phyloP scores from a whole-genome alignment of 2,329 filamentous ascomycete genomes.

The Alternaria ethzedia region DNA sequence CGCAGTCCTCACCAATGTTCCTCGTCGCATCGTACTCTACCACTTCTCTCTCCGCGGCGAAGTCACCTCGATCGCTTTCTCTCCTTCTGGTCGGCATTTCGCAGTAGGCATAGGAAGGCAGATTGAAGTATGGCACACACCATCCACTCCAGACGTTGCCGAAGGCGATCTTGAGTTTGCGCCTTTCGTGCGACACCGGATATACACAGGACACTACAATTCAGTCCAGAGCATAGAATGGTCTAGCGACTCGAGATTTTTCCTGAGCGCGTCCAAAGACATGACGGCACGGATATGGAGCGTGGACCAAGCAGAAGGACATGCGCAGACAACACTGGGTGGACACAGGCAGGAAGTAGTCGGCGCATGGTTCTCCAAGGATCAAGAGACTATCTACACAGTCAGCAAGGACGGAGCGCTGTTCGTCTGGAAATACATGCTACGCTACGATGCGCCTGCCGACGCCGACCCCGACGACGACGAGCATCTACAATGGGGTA shows the following conservation, averaged over 20 bases:
- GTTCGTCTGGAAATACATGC: constrained; percentile 87
- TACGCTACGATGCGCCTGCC: constrained; percentile 62
- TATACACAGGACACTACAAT: constrained; percentile 89
- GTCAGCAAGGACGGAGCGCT: constrained; percentile 97
- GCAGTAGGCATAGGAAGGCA: constrained; percentile 85
- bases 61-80: constrained; percentile 85
- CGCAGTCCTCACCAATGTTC: constrained; percentile 90
- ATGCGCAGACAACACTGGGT: constrained; percentile 85
- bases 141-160: constrained; percentile 82
- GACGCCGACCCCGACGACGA: constrained; percentile 65
- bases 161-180: constrained; percentile 92
- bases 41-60: constrained; percentile 93
- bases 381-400: constrained; percentile 95
- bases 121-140: constrained; percentile 95
- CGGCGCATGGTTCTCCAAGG: constrained; percentile 94
- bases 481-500: constrained; percentile 83
- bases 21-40: constrained; percentile 83
- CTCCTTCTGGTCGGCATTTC: constrained; percentile 89
- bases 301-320: constrained; percentile 82
- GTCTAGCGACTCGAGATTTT: constrained; percentile 96
- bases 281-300: constrained; percentile 96
- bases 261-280: constrained; percentile 90
- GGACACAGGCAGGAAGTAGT: constrained; percentile 90
- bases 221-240: constrained; percentile 85
- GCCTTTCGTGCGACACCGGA: constrained; percentile 87